These are phyloP conservation scores for Acmispon strigosus DNA, from an alignment of 306 rosid genomes.

Conservation along the genomic window DNA sequence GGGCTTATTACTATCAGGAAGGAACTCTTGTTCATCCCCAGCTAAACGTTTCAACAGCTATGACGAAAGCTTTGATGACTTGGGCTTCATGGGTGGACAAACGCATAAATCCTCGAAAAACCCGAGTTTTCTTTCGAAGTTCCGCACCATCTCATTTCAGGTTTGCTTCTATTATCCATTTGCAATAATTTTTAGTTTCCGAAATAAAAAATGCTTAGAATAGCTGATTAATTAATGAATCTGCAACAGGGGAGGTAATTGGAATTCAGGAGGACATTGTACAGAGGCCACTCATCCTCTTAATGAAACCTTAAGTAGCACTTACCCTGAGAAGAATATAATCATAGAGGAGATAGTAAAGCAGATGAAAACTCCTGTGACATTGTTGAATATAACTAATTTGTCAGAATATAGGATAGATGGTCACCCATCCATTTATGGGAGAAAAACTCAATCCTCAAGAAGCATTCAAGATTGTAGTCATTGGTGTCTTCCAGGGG, in stretches of 20 bases:
- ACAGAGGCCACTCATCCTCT: slow-evolving; percentile 60
- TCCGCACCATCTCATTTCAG: slow-evolving; percentile 96
- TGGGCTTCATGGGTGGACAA: slow-evolving; percentile 88
- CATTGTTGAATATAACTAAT: slow-evolving; percentile 63
- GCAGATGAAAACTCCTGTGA: slow-evolving; percentile 71
- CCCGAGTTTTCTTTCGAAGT: slow-evolving; percentile 78
- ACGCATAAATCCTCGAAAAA: slow-evolving; percentile 51
- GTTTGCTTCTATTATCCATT: slow-evolving; percentile 30
- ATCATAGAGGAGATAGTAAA: slow-evolving; percentile 55
- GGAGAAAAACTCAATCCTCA: slow-evolving; percentile 38
- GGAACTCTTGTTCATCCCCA: slow-evolving; percentile 65
- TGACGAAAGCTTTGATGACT: slow-evolving; percentile 63
- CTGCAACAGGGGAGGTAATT: slow-evolving; percentile 68
- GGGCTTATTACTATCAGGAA: slow-evolving; percentile 87
- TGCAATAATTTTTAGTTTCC: background rate
- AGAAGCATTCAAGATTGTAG: slow-evolving; percentile 82
- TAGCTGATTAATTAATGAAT: slow-evolving; percentile 8
- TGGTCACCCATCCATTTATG: slow-evolving; percentile 78
- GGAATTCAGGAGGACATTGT: slow-evolving; percentile 96
- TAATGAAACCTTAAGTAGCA: slow-evolving; percentile 24
- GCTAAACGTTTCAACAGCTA: slow-evolving; percentile 66
- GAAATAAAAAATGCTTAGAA: background rate
- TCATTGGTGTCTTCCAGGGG: slow-evolving; percentile 99
- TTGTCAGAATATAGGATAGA: slow-evolving; percentile 72
- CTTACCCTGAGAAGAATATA: slow-evolving; percentile 42